These are phyloP conservation scores for Recurvomyces mirabilis DNA, from an alignment of 495 filamentous ascomycete genomes.

Conservation along the genomic window DNA sequence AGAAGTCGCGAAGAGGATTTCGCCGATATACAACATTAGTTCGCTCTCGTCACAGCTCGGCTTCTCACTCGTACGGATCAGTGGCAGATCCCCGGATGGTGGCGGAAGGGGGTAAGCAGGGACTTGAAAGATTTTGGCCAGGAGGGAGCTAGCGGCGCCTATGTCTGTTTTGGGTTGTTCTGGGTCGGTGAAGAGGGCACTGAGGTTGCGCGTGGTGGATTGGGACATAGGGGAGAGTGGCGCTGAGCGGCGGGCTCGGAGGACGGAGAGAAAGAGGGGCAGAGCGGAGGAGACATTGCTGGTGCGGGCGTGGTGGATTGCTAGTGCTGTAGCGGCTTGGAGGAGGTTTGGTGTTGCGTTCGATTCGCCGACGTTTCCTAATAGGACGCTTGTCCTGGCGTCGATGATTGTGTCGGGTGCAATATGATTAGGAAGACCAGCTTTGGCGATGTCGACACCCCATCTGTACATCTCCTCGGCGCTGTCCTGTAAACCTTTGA, in stretches of 20 bases:
- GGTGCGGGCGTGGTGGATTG: conserved; percentile 59
- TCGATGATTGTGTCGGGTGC: conserved; percentile 44
- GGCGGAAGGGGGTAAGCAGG: conserved; percentile 52
- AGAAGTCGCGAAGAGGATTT: conserved; percentile 67
- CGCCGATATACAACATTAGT: conserved; percentile 81
- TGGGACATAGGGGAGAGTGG: conserved; percentile 18
- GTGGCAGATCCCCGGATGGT: conserved; percentile 52
- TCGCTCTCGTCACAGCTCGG: conserved; percentile 67
- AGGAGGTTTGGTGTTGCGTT: conserved; percentile 60
- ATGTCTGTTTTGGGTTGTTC: conserved; percentile 7
- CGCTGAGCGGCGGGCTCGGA: conserved; percentile 56
- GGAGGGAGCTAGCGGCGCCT: conserved; percentile 13
- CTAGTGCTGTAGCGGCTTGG: conserved; percentile 61
- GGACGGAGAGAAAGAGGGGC: conserved; percentile 74
- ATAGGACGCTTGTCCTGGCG: conserved; percentile 47
- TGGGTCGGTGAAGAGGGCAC: too few relatives aligned
- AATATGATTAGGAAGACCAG: conserved; percentile 29
- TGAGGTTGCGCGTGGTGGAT: background rate
- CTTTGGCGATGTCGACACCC: conserved; percentile 58
- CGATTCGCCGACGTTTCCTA: conserved; percentile 36
- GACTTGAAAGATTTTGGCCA: conserved; percentile 7
- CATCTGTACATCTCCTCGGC: conserved; percentile 59
- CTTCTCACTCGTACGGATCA: conserved; percentile 46
- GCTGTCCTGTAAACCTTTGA: conserved; percentile 49
- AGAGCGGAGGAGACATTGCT: conserved; percentile 54